Percentiles rank a stretch among this genome's conserved stretches.
These are phyloP conservation scores for Globisporangium mamillatum DNA, from an alignment of 352 stramenopile species.

Conservation along the genomic window DNA sequence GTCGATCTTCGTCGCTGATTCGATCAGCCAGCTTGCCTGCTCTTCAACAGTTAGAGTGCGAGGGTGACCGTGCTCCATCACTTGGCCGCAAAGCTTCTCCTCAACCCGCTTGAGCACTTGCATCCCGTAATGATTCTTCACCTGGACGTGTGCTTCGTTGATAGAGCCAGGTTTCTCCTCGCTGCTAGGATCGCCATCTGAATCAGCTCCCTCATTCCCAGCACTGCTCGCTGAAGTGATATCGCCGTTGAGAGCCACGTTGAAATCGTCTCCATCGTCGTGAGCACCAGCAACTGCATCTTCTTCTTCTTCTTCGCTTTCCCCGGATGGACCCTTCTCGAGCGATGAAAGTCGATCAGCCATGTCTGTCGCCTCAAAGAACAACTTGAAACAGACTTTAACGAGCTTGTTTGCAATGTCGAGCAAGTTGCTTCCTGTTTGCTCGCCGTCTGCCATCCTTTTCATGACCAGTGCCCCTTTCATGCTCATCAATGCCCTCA, in stretches of 20 bases:
- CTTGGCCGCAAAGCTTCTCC: conserved; percentile 63
- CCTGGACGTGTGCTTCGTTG: conserved; percentile 13
- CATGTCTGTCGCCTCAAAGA: conserved; percentile 70
- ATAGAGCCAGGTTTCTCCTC: background rate
- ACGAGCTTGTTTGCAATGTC: conserved; percentile 32
- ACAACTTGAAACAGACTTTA: conserved; percentile 46
- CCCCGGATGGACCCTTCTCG: conserved; percentile 11
- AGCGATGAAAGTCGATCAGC: conserved; percentile 45
- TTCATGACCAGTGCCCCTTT: conserved; percentile 18
- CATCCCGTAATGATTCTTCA: conserved; percentile 50
- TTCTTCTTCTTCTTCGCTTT: conserved; percentile 9
- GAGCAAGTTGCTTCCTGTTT: conserved; percentile 21
- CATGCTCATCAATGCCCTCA: conserved; percentile 30
- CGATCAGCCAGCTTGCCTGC: conserved; percentile 79
- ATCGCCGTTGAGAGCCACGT: conserved; percentile 13
- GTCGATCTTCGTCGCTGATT: conserved; percentile 71
- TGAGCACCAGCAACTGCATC: conserved; percentile 2
- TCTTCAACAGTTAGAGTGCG: conserved; percentile 59
- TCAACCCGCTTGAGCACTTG: conserved; percentile 74
- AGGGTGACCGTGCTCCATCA: conserved; percentile 30
- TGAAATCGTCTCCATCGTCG: conserved; percentile 16
- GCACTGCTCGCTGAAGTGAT: conserved; percentile 4
- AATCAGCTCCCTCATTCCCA: conserved; percentile 6
- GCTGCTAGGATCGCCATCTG: background rate
- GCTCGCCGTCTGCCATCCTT: background rate